Percentiles rank a stretch among this genome's conserved stretches.
phyloP scores from a whole-genome alignment of 169 alveolate species.

The Toxoplasma gondii region DNA sequence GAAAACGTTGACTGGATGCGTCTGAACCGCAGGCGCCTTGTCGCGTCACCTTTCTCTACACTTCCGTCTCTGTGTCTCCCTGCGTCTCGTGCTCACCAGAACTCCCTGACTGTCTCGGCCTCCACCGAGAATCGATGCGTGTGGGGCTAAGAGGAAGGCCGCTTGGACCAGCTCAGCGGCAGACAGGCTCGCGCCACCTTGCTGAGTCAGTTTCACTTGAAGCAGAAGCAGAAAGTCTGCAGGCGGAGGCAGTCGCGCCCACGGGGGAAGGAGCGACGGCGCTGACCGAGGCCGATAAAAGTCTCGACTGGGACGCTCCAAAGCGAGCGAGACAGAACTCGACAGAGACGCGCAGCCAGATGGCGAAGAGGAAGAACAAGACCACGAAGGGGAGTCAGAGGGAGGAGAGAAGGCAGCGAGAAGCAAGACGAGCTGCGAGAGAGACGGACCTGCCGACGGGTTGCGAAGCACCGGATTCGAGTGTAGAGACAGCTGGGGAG shows the following conservation, averaged over 20 bases:
- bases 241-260: background rate
- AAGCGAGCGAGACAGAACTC: no score
- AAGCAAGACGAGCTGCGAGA: background rate
- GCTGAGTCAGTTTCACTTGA: background rate
- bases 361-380: background rate
- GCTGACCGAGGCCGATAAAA: background rate
- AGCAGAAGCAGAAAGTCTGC: background rate
- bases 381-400: background rate
- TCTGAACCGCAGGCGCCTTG: no score
- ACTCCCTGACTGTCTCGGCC: background rate
- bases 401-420: background rate
- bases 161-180: background rate
- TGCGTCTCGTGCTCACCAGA: background rate
- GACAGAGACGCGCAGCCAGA: background rate
- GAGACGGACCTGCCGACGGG: background rate
- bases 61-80: background rate
- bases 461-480: background rate
- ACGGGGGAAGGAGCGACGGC: background rate
- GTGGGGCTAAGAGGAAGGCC: background rate
- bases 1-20: no score
- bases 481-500: background rate
- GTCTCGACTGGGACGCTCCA: background rate
- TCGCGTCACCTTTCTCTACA: background rate
- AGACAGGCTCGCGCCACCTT: background rate
- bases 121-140: background rate